phyloP scores from a whole-genome alignment of 2,329 filamentous ascomycete species.

The Rhynchosporium graminicola region DNA sequence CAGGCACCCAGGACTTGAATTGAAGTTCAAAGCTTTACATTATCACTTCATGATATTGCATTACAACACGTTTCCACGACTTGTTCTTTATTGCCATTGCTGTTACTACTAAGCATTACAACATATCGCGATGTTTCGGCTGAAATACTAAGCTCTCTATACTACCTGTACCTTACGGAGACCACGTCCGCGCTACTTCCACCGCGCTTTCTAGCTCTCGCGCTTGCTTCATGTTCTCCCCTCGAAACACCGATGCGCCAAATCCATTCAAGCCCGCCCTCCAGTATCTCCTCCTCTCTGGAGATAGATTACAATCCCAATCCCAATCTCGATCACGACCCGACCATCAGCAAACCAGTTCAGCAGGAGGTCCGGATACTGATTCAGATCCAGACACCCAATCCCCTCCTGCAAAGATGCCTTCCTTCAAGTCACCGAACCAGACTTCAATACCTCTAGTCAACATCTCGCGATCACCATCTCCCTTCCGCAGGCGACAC shows the following conservation, averaged over 20 bases:
- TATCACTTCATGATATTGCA: too few relatives aligned
- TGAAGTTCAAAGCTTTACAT: too few relatives aligned
- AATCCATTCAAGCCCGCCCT: slow-evolving; percentile 44
- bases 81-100: too few relatives aligned
- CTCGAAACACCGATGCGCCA: slow-evolving; percentile 36
- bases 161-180: too few relatives aligned
- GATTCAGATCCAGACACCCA: slow-evolving; percentile 36
- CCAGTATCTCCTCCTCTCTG: slow-evolving; percentile 43
- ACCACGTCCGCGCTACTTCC: too few relatives aligned
- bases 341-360: slow-evolving; percentile 32
- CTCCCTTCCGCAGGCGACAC: slow-evolving; percentile 47
- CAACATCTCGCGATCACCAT: slow-evolving; percentile 47
- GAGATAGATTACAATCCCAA: slow-evolving; percentile 20
- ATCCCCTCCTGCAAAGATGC: slow-evolving; percentile 31
- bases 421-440: slow-evolving; percentile 29
- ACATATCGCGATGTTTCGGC: too few relatives aligned
- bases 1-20: too few relatives aligned
- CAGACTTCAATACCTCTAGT: slow-evolving; percentile 46
- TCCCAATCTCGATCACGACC: slow-evolving; percentile 26
- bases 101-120: too few relatives aligned
- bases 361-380: slow-evolving; percentile 35
- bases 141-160: too few relatives aligned
- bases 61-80: too few relatives aligned
- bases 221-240: slow-evolving; percentile 34
- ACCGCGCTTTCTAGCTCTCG: slow-evolving; percentile 13